These are phyloP conservation scores for Panicum hallii DNA, from an alignment of 202 grass and related monocot genomes.

Conservation along the genomic window DNA sequence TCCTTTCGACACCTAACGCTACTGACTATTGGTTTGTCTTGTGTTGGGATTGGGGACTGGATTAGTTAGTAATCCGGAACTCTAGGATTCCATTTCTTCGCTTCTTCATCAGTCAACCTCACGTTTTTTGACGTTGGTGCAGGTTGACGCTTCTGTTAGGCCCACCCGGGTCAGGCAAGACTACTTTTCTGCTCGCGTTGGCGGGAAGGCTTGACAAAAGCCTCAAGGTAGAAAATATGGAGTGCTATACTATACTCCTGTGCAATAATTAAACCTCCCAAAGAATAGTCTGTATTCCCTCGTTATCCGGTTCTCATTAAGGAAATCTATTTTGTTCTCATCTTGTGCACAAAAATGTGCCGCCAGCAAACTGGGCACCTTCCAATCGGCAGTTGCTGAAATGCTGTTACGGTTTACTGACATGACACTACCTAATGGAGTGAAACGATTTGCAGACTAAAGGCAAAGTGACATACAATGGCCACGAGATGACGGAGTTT, in stretches of 20 bases:
- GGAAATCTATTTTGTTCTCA: neutral
- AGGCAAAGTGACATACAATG: conserved; percentile 71
- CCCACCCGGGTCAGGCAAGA: conserved; percentile 87
- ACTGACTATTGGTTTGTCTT: neutral
- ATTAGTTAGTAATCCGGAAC: neutral
- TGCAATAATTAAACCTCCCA: neutral
- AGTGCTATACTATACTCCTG: neutral
- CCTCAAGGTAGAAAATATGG: conserved; percentile 61
- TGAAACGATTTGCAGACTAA: conserved; percentile 44
- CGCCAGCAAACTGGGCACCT: neutral
- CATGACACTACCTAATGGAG: neutral
- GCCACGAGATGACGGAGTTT: conserved; percentile 66
- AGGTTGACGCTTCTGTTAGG: conserved; percentile 91
- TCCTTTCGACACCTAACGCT: too few relatives aligned
- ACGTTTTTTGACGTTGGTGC: conserved; percentile 37
- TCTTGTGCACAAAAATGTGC: neutral
- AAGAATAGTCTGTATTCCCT: neutral
- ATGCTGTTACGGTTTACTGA: neutral
- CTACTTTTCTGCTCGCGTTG: conserved; percentile 80
- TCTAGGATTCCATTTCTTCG: neutral
- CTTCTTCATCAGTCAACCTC: conserved; percentile 27
- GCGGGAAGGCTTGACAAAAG: conserved; percentile 74
- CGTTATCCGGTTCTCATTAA: too few relatives aligned
- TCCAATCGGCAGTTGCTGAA: neutral
- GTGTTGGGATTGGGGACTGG: neutral